phyloP scores from a whole-genome alignment of 768 basidiomycete species.

The Tephrocybe sp. region DNA sequence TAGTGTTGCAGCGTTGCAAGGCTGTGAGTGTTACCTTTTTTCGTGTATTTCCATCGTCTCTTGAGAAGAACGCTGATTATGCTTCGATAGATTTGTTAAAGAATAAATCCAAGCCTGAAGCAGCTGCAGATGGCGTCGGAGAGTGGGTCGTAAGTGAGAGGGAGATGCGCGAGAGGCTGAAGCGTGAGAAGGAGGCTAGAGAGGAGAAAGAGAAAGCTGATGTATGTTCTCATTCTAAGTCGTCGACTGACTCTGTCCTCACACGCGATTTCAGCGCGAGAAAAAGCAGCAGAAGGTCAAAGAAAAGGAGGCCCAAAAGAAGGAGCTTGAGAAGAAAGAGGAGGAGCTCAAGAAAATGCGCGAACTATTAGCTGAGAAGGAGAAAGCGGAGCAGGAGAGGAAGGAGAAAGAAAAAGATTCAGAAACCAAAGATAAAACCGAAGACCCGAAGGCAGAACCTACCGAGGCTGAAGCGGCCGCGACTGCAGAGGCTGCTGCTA shows the following conservation, averaged over 20 bases:
- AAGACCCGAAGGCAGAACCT: conserved; percentile 23
- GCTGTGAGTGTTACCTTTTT: conserved; percentile 59
- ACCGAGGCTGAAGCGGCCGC: conserved; percentile 18
- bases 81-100: conserved; percentile 64
- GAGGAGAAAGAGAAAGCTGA: conserved; percentile 67
- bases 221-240: conserved; percentile 38
- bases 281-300: conserved; percentile 53
- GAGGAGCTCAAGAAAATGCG: conserved; percentile 54
- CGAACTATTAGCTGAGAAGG: conserved; percentile 51
- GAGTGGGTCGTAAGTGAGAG: conserved; percentile 78
- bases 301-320: conserved; percentile 59
- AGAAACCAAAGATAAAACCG: conserved; percentile 21
- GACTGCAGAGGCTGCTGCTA: conserved; percentile 30
- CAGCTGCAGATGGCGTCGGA: conserved; percentile 63
- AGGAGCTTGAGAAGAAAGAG: conserved; percentile 67
- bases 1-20: conserved; percentile 87
- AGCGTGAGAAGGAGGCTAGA: conserved; percentile 71
- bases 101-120: conserved; percentile 82
- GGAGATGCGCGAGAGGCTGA: conserved; percentile 70
- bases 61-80: conserved; percentile 6
- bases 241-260: not conserved
- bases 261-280: conserved; percentile 35
- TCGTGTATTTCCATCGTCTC: conserved; percentile 11
- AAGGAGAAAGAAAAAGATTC: conserved; percentile 42
- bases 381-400: conserved; percentile 43